Evolutionary conservation across 2,329 filamentous ascomycete genomes (phyloP).

Genomic region (Talaromyces sp.): DNA sequence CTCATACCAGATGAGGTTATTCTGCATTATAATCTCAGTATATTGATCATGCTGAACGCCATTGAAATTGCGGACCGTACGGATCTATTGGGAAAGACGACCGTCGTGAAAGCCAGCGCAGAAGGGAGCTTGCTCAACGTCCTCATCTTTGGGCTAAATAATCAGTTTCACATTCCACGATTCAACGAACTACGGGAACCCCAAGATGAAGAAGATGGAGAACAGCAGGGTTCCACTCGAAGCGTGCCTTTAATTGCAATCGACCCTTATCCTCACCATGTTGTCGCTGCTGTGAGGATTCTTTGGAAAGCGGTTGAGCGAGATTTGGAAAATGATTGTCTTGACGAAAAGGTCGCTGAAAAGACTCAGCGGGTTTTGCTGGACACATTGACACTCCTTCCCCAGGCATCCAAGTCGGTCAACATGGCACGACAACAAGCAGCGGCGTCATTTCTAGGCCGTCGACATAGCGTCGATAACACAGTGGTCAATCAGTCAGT

Average conservation of each 20-base stretch:
- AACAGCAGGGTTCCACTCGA: neutral
- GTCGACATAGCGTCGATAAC: neutral
- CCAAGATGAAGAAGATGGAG: neutral
- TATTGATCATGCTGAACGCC: conserved; percentile 23
- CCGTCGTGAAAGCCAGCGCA: conserved; percentile 18
- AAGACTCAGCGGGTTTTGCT: conserved; percentile 20
- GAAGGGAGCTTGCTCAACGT: conserved; percentile 22
- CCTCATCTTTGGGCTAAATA: conserved; percentile 24
- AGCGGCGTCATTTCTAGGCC: conserved; percentile 6
- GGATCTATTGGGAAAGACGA: conserved; percentile 20
- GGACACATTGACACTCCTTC: conserved; percentile 21
- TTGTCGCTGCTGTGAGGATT: conserved; percentile 25
- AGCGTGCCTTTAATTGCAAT: conserved; percentile 23
- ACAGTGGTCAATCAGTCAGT: neutral
- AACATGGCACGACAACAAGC: conserved; percentile 17
- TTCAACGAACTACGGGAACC: neutral
- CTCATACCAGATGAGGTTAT: conserved; percentile 19
- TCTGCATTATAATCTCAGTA: conserved; percentile 25
- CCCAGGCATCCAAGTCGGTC: conserved; percentile 26
- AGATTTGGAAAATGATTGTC: conserved; percentile 18
- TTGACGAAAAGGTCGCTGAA: conserved; percentile 19
- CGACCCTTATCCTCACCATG: conserved; percentile 27
- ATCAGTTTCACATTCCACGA: conserved; percentile 18
- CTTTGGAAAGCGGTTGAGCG: conserved; percentile 23
- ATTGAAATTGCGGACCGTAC: conserved; percentile 21